Base-by-base conservation (phyloP, 768 basidiomycete species). In the Amanita jacksonii region DNA sequence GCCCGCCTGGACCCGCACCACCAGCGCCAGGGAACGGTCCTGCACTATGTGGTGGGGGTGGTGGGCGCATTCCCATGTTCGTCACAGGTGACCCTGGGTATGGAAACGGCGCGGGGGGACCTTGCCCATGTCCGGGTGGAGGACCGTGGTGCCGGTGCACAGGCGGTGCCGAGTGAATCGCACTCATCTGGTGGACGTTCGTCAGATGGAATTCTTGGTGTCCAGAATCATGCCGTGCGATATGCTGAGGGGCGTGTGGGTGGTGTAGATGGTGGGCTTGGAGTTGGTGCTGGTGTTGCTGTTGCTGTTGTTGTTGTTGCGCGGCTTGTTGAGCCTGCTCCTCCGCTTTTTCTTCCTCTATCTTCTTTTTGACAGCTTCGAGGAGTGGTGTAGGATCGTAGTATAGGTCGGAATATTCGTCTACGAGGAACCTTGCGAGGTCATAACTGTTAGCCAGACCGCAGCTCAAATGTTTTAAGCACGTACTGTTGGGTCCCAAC, bases 401-500 rank as follows among this genome's bases (percentile, higher is more conserved):
- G 57, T 84, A 86, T 13, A 89, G 63, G 15, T 78, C 72, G 3
- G 85, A 85, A 46, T 72, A 67, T 57, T 76, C 66, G 54, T 89
- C 86, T 2, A 86, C 79, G n/a, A 78, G 69, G 57, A 86, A 89
- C 52, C 85, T 89, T 47, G 27, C 20, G 22, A 39, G 27, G 9
- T 38, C 41, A 31, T 28, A 38, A 35, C n/a, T 27, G 28, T 13
- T 28, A 48, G 33, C 15, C 47, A 18, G 33, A 24, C 8, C 8
- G n/a, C 7, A 23, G 12, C 33, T 45, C 18, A 22, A 12, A 18
- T 37, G 22, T 27, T 36, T 15, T 4, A 12, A 47, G 37, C n/a
- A 71, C 83, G 52, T 52, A 89, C 87, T 84, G 80, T 58, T 90
- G 86, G 10, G 87, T 87, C 13, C 84, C 84, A 30, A 88, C 69